Evolutionary conservation across 2,329 filamentous ascomycete species (phyloP), one percentile per base, ranked within the genome.

Genomic region (Cryphonectria naterciae): DNA sequence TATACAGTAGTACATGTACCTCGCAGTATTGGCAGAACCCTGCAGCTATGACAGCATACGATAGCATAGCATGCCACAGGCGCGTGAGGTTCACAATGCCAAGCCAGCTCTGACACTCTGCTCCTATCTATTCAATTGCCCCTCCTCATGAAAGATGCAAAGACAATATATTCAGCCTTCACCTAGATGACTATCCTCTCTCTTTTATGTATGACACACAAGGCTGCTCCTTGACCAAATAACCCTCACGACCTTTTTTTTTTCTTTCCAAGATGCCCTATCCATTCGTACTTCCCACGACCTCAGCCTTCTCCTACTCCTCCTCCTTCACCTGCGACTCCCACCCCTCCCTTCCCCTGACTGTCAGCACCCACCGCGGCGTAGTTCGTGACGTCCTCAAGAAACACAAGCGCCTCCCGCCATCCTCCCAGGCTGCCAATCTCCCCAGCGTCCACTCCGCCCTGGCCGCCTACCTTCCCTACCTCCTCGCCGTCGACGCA

Each of bases 211-310:
- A 19, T 62, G 8, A 62, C n/a, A 62, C 54, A 65, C 61, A 46
- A 46, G 25, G 32, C n/a, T 6, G 5, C 35, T 39, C 8, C 15
- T 67, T 52, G 8, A 49, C 46, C 8, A 49, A 49, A 32, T 41
- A 28, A 22, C 25, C 64, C 19, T 25, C 62, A 49, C 28, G 1
- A 70, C 73, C 72, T 1, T 46, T 28, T n/a, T 32, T 32, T 32
- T 32, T 32, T 4, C 4, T 3, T 4, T 4, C 58, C 75, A 83
- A 77, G 58, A 98, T 98, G 96, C 95, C 95, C 43, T 98, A 93
- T 79, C 92, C 93, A 17, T 98, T 97, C 78, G 83, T 88, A 15
- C 89, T 98, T 43, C 95, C 96, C 1, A 98, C 95, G 0, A 98
- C 95, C 6, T 97, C 94, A 46, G 89, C 92, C 68, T 91, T 97